phyloP scores from a whole-genome alignment of 179 eudicot species.

The Spinacia oleracea region DNA sequence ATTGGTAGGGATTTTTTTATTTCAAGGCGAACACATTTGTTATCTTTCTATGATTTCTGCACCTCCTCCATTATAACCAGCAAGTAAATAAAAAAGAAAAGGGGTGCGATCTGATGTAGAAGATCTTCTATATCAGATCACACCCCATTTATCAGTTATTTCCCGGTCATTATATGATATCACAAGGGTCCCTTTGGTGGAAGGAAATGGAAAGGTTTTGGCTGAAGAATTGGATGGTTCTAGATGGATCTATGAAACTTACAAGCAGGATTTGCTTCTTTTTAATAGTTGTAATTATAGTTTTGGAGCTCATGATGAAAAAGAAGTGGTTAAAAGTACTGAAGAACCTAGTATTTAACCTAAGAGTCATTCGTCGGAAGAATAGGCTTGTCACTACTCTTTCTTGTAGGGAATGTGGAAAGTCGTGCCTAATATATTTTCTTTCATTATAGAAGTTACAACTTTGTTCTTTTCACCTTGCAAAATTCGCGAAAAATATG shows the following conservation, averaged over 20 bases:
- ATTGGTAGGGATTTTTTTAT: not conserved
- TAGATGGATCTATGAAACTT: conserved; percentile 29
- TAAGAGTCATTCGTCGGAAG: too few relatives aligned
- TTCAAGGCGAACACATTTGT: too few relatives aligned
- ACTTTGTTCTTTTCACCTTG: not conserved
- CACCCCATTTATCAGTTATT: too few relatives aligned
- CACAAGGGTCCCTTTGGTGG: conserved; percentile 6
- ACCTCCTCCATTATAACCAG: too few relatives aligned
- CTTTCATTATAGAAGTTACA: not conserved
- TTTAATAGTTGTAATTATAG: conserved; percentile 14
- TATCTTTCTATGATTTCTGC: too few relatives aligned
- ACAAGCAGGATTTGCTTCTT: conserved; percentile 36
- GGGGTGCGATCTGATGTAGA: too few relatives aligned
- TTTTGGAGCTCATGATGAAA: conserved; percentile 29
- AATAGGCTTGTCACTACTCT: conserved; percentile 47
- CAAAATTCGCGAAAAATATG: not conserved
- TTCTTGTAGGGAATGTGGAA: not conserved
- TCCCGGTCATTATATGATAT: too few relatives aligned
- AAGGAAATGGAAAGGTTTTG: conserved; percentile 24
- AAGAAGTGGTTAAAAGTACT: too few relatives aligned
- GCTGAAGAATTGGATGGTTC: conserved; percentile 23
- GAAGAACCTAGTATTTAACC: too few relatives aligned
- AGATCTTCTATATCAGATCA: too few relatives aligned
- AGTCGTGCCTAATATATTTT: not conserved
- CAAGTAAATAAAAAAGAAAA: too few relatives aligned